Base-by-base conservation (phyloP, 306 rosid species). In the Casuarina glauca region DNA sequence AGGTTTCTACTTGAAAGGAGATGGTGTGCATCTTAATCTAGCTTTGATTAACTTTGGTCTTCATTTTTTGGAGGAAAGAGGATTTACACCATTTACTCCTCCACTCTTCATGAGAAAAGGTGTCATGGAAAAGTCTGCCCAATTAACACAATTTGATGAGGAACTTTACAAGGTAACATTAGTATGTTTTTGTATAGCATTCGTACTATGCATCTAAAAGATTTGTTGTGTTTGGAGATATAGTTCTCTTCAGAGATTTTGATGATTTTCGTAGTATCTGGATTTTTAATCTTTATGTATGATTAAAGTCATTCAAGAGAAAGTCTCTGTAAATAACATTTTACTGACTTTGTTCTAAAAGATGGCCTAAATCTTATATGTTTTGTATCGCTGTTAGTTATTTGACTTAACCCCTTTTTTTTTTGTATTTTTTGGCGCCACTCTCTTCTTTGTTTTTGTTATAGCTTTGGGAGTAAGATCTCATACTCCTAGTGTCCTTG, bases 31-130 rank as follows among this genome's bases (percentile, higher is more conserved):
- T 76, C 97, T 96, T 72, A 96, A 96, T 81, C 98, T 86, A 87
- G 99, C 99, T 80, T 83, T 96, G 17, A 96, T 96, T 17, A 93
- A 91, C 77, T 93, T 90, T 77, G 99, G 93, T 43, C 93, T 91
- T 77, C 89, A 88, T 74, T 96, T 96, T 83, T 85, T 96, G 88
- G 93, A 83, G 79, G 82, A 91, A 83, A 90, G 96, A 76, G 96
- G 79, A 78, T 93, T 83, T 82, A 85, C 93, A 17, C 70, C 74
- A 53, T 77, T 96, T 86, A 96, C 93, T 35, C 88, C 99, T 78
- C 98, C 99, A 57, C 91, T 93, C 83, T 96, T 93, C 83, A 93
- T 96, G 97, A 96, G 93, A 87, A 84, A 96, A 84, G 98, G 93
- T 39, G 76, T 87, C 53, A 96, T 96, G 99, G 91, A 90, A 52